Base-by-base conservation (phyloP, 176 grass and related monocot species). In the Oryza brachyantha region DNA sequence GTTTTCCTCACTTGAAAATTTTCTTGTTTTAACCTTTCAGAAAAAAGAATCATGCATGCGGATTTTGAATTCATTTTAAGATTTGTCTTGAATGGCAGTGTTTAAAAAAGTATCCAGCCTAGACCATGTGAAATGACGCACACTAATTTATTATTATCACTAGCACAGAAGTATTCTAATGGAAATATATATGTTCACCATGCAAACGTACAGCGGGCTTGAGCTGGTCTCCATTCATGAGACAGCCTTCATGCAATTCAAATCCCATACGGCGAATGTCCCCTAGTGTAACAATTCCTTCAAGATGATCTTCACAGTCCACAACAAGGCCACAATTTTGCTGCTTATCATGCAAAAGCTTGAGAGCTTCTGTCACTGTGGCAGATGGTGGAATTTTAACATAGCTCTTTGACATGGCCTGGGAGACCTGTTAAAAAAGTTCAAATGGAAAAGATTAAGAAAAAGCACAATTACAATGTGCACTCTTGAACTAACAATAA, bases 321-420 rank as follows among this genome's bases (percentile, higher is more conserved):
- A 91, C 88, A 79, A 95, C 84, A 43, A 99, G 71, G 71, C 83
- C 92, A 84, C 96, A 93, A 57, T 45, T 89, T 83, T 91, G 92
- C 59, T 99, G 84, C 70, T 79, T 93, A 72, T 99, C 84, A 75
- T 87, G 73, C 83, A 99, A 79, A 27, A 99, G 75, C 27, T 85
- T 84, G 41, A 89, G 81, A 73, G 81, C 84, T 69, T 93, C 88
- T 29, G 70, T 87, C 65, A 94, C 61, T 43, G 86, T 87, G 38
- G 72, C 77, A 55, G 89, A 91, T 54, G 88, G 8, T 76, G 82
- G 67, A 54, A 99, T 81, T 89, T 79, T 93, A 64, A 93, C 79
- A 87, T 85, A 95, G 24, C 40, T 84, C 83, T 87, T 95, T 81
- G 96, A 94, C 96, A 99, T 99, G 36, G 96, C 96, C 58, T 91